phyloP scores from a whole-genome alignment of 2,329 filamentous ascomycete species.

The Fusarium floridanum region DNA sequence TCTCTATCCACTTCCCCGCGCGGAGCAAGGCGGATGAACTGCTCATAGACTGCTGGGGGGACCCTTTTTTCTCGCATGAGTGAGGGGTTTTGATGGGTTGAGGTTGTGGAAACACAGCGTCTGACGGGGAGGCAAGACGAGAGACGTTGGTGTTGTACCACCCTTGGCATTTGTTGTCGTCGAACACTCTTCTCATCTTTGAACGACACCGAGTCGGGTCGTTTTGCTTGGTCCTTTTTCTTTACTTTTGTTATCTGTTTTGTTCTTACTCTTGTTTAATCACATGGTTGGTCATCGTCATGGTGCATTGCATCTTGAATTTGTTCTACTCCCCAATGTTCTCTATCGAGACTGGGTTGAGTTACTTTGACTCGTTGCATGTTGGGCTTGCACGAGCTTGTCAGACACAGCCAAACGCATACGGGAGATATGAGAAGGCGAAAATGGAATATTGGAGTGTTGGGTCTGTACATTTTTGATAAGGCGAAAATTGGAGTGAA shows the following conservation, averaged over 20 bases:
- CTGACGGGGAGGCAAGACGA: conserved; percentile 35
- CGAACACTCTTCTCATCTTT: conserved; percentile 9
- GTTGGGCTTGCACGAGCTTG: conserved; percentile 13
- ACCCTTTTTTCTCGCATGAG: not conserved
- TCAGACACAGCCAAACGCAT: conserved; percentile 19
- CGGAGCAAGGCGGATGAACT: conserved; percentile 20
- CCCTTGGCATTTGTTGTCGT: conserved; percentile 20
- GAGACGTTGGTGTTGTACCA: conserved; percentile 35
- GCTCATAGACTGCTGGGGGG: conserved; percentile 6
- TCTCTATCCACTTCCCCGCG: not conserved
- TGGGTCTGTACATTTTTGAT: conserved; percentile 22
- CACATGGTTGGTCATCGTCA: conserved; percentile 25
- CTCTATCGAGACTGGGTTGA: not conserved
- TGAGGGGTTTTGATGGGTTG: conserved; percentile 2
- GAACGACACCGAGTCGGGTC: not conserved
- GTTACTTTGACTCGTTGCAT: not conserved
- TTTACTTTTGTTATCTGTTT: not conserved
- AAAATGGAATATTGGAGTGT: conserved; percentile 3
- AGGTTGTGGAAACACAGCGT: conserved; percentile 29
- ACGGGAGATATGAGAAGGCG: not conserved
- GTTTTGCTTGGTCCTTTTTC: not conserved
- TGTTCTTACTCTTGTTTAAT: conserved; percentile 1
- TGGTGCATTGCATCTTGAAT: conserved; percentile 6
- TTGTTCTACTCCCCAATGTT: conserved; percentile 4
- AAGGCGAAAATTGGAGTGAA: conserved; percentile 22